phyloP scores from a whole-genome alignment of 2,329 filamentous ascomycete genomes.

The Cladobotryum protrusum region DNA sequence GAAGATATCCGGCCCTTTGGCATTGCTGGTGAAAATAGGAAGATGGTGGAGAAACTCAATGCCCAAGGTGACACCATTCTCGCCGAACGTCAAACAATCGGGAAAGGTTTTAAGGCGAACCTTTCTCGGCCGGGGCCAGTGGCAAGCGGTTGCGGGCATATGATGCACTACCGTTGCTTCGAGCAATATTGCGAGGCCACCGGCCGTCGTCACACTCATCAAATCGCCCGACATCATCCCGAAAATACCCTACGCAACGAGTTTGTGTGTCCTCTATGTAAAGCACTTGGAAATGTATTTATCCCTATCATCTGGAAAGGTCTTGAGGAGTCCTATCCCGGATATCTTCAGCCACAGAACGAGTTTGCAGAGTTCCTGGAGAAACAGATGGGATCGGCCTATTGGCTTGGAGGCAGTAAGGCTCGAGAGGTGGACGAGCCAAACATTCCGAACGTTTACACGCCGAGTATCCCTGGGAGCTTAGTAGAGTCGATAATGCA shows the following conservation, averaged over 20 bases:
- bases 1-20: slow-evolving; percentile 84
- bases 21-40: slow-evolving; percentile 79
- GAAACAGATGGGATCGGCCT: slow-evolving; percentile 44
- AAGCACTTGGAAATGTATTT: slow-evolving; percentile 92
- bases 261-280: slow-evolving; percentile 94
- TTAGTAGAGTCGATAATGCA: slow-evolving; percentile 33
- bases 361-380: slow-evolving; percentile 66
- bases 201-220: slow-evolving; percentile 74
- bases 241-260: slow-evolving; percentile 74
- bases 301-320: slow-evolving; percentile 93
- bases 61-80: slow-evolving; percentile 64
- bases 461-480: slow-evolving; percentile 33
- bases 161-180: slow-evolving; percentile 97
- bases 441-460: slow-evolving; percentile 24
- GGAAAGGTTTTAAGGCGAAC: slow-evolving; percentile 76
- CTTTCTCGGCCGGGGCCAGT: slow-evolving; percentile 68
- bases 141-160: slow-evolving; percentile 88
- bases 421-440: slow-evolving; percentile 28
- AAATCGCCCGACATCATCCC: slow-evolving; percentile 91
- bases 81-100: slow-evolving; percentile 73
- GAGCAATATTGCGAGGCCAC: slow-evolving; percentile 85
- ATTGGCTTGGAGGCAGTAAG: slow-evolving; percentile 36
- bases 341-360: slow-evolving; percentile 54
- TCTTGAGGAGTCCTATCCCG: slow-evolving; percentile 76
- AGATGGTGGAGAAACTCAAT: slow-evolving; percentile 68